Evolutionary conservation across 2,329 filamentous ascomycete species (phyloP), one percentile per base, ranked within the genome.

Genomic region (Fusarium sp.): DNA sequence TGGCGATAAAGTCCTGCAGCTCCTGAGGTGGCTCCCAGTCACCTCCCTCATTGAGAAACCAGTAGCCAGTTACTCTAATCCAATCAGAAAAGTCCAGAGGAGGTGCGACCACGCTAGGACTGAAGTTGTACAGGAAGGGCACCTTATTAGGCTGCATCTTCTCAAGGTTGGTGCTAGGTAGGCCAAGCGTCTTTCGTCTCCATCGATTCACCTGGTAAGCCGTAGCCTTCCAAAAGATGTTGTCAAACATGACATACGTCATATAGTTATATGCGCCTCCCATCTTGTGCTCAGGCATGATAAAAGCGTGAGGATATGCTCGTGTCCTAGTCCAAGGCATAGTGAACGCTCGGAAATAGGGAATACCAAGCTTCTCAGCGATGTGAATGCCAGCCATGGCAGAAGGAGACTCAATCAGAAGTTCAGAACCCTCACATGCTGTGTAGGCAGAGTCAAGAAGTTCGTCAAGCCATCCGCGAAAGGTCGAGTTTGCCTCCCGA

Each of bases 331-430:
- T 97, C 96, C 96, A 99, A 1, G 96, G 96, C 96, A 99, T 99
- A 23, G 94, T 97, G 79, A 99, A 99, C 1, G 95, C 95, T 62
- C 96, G 91, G 84, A 98, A 98, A 81, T 99, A 99, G 1, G 96
- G 96, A 48, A 99, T 97, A 19, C 90, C 87, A 4, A 99, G 87
- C 29, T 94, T 94, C 83, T 99, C 96, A 3, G 96, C 96, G 73
- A 99, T 97, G 80, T 99, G 96, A 60, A 99, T 97, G 31, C 96
- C 96, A 1, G 93, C 94, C 96, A 99, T 99, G 19, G 96, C 94
- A 63, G 94, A 97, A 0, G 96, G 96, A 51, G 94, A 97, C 80
- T 99, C 96, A 68, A 99, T 97, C 42, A 99, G 86, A 37, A 99
- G 84, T 79, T 99, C 95, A 4, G 92, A 93, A 29, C 91, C 93